phyloP scores from a whole-genome alignment of 257 asterid species.

The Cordia subcordata region DNA sequence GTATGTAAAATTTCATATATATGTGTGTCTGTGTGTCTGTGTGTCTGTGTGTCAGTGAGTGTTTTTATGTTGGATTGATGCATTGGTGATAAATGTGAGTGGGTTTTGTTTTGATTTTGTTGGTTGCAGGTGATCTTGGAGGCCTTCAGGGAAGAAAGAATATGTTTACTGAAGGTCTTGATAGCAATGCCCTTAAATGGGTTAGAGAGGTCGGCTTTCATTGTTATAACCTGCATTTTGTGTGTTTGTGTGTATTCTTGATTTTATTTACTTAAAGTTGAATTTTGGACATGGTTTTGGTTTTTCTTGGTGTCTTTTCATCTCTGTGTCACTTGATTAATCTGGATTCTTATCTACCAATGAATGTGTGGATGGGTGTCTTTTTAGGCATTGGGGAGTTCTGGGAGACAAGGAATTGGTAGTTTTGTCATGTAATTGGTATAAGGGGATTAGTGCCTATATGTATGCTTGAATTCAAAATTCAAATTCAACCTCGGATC shows the following conservation, averaged over 20 bases:
- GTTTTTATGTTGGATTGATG: background rate
- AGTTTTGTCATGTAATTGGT: background rate
- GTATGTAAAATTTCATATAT: too few relatives aligned
- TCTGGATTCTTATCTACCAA: too few relatives aligned
- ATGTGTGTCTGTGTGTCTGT: background rate
- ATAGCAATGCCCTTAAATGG: constrained; percentile 49
- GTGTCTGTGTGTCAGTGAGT: background rate
- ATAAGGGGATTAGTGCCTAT: background rate
- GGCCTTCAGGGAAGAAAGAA: constrained; percentile 6
- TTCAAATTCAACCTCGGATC: background rate
- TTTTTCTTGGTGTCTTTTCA: too few relatives aligned
- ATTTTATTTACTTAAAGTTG: too few relatives aligned
- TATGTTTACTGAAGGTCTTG: constrained; percentile 53
- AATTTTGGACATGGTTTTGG: background rate
- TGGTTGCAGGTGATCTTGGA: constrained; percentile 15
- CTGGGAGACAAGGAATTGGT: too few relatives aligned
- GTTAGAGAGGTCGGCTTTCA: constrained; percentile 36
- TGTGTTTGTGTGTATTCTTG: background rate
- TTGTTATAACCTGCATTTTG: background rate
- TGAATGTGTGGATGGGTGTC: background rate
- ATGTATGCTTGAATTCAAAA: background rate
- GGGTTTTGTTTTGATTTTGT: background rate
- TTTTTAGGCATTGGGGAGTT: background rate
- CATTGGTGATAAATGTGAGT: constrained; percentile 1
- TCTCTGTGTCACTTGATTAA: too few relatives aligned